Percentiles rank a stretch among this genome's conserved stretches.
phyloP scores from a whole-genome alignment of 768 basidiomycete genomes.

The Strobilomyces confusus region DNA sequence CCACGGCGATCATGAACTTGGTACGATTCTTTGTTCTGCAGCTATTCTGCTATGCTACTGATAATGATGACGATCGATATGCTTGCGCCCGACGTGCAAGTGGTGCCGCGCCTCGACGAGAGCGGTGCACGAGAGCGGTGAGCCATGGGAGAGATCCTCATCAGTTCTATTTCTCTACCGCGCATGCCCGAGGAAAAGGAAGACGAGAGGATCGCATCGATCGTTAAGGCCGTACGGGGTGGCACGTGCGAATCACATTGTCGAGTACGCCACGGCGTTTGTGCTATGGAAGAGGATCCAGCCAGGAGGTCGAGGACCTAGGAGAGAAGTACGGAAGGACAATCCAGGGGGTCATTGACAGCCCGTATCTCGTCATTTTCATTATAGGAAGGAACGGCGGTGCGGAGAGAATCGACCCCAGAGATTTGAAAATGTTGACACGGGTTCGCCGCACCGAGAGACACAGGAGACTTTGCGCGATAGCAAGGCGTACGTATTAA shows the following conservation, averaged over 20 bases:
- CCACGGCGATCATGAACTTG: constrained; percentile 15
- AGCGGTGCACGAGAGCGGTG: not conserved
- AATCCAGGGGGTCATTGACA: constrained; percentile 18
- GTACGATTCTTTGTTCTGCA: not conserved
- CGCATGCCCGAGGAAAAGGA: constrained; percentile 8
- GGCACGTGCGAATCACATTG: constrained; percentile 18
- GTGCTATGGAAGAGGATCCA: constrained; percentile 26
- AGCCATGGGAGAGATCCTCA: constrained; percentile 18
- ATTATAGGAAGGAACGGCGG: constrained; percentile 19
- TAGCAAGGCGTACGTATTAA: not conserved
- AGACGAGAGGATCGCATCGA: constrained; percentile 4
- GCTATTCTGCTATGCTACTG: not conserved
- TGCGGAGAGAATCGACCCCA: constrained; percentile 22
- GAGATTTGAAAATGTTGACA: constrained; percentile 13
- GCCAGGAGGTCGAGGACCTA: constrained; percentile 16
- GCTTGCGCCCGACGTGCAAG: not conserved
- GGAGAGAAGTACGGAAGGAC: constrained; percentile 23
- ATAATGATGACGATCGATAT: constrained; percentile 1
- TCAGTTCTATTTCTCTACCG: constrained; percentile 11
- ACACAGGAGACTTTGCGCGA: constrained; percentile 17
- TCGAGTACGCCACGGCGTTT: constrained; percentile 16
- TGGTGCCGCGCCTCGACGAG: constrained; percentile 12
- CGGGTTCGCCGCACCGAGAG: constrained; percentile 10
- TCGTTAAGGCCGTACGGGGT: not conserved
- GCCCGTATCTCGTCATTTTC: constrained; percentile 25